Evolutionary conservation across 164 flowering plant genomes (phyloP).

Genomic region (Amborella trichopoda): DNA sequence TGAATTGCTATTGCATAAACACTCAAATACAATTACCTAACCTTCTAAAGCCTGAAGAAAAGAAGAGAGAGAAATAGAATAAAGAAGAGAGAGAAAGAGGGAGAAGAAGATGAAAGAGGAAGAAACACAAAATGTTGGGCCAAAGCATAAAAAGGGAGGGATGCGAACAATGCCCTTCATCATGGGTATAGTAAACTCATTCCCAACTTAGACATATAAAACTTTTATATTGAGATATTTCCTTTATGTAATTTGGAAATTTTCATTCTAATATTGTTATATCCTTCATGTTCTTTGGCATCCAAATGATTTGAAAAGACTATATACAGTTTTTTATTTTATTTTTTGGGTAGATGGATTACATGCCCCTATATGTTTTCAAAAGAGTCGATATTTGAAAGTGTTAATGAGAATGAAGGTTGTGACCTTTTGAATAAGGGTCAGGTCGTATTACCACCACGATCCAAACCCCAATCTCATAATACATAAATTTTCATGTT

Average conservation of each 20-base stretch:
- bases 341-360: not conserved
- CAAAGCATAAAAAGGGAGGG: conserved; percentile 38
- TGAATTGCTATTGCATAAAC: too few species aligned
- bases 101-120: conserved; percentile 12
- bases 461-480: too few species aligned
- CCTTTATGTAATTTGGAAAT: not conserved
- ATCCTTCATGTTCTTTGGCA: not conserved
- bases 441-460: too few species aligned
- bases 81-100: not conserved
- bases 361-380: too few species aligned
- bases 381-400: too few species aligned
- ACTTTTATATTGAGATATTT: not conserved
- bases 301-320: not conserved
- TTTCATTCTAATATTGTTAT: not conserved
- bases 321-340: not conserved
- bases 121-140: conserved; percentile 6
- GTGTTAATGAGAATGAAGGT: too few species aligned
- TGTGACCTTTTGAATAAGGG: too few species aligned
- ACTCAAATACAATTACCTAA: too few species aligned
- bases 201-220: not conserved
- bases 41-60: too few species aligned
- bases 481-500: too few species aligned
- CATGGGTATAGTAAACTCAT: conserved; percentile 30
- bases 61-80: too few species aligned
- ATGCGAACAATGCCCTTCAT: conserved; percentile 76